A percentile compares a stretch with the other conserved stretches of the same genome.
Evolutionary conservation across 1,284 basidiomycete genomes (phyloP).

Genomic region (Sphagnurus paluster): DNA sequence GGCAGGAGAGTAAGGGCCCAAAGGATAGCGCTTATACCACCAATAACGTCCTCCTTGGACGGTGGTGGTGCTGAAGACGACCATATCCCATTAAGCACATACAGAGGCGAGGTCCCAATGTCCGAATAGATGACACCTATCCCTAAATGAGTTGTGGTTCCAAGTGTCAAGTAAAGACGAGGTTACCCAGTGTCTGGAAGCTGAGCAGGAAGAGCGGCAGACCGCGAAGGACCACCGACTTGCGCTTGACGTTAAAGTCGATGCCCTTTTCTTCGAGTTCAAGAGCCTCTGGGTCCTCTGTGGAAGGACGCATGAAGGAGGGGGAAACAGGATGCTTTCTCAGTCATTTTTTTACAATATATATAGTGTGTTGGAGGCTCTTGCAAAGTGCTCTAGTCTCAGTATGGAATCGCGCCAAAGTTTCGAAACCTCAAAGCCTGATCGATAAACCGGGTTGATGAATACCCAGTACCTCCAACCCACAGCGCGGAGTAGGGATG

Average conservation of each 20-base stretch:
- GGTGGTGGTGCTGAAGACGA: constrained; percentile 46
- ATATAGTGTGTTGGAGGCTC: no score
- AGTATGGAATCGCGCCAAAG: no score
- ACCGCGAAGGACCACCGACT: constrained; percentile 8
- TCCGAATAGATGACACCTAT: constrained; percentile 69
- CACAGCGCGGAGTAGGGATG: no score
- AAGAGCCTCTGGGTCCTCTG: constrained; percentile 19
- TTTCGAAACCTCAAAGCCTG: no score
- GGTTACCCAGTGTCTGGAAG: constrained; percentile 32
- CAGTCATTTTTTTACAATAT: no score
- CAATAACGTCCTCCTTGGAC: constrained; percentile 58
- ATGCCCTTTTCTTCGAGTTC: constrained; percentile 28
- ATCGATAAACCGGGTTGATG: no score
- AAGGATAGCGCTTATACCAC: constrained; percentile 59
- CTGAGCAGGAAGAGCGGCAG: constrained; percentile 13
- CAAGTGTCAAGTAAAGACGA: neutral
- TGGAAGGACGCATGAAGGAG: no score
- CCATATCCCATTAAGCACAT: constrained; percentile 68
- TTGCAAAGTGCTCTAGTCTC: no score
- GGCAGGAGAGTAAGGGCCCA: constrained; percentile 67
- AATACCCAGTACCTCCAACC: no score
- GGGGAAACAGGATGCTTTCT: no score
- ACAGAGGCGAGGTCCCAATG: constrained; percentile 63
- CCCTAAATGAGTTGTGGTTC: neutral
- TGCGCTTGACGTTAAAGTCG: constrained; percentile 6